phyloP scores from a whole-genome alignment of 2,329 filamentous ascomycete genomes.

The Colletotrichum magnum region DNA sequence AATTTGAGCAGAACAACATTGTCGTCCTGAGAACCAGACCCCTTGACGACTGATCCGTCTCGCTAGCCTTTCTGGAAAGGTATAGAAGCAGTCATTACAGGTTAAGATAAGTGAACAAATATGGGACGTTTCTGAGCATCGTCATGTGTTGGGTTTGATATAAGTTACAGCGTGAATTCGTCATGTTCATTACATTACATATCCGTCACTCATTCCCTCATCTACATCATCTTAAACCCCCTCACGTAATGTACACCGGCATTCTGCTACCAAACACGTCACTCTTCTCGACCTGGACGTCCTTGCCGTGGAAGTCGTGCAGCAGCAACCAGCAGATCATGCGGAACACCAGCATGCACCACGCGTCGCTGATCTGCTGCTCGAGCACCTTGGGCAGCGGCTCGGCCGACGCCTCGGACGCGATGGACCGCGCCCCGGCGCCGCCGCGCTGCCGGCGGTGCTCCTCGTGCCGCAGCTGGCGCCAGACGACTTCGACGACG shows the following conservation, averaged over 20 bases:
- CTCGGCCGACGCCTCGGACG: conserved; percentile 22
- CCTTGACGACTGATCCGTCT: no score
- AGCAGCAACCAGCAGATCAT: conserved; percentile 56
- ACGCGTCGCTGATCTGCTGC: conserved; percentile 44
- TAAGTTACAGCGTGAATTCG: not conserved
- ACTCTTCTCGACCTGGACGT: conserved; percentile 50
- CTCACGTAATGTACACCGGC: conserved; percentile 50
- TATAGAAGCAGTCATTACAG: not conserved
- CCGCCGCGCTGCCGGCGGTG: conserved; percentile 12
- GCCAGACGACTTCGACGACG: conserved; percentile 23
- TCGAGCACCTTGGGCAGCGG: not conserved
- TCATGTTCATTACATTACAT: not conserved
- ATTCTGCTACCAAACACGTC: conserved; percentile 52
- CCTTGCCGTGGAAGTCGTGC: conserved; percentile 55
- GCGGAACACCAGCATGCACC: conserved; percentile 53
- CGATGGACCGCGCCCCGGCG: conserved; percentile 5
- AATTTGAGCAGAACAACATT: not conserved
- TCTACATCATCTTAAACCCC: not conserved
- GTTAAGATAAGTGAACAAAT: no score
- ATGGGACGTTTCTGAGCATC: fast-evolving
- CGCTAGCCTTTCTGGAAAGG: no score
- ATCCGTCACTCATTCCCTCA: not conserved
- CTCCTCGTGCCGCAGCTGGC: conserved; percentile 14
- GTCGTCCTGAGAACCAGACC: not conserved
- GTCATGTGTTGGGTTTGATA: no score